phyloP scores from a whole-genome alignment of 2,329 filamentous ascomycete species.

The Penicillium frequentans region DNA sequence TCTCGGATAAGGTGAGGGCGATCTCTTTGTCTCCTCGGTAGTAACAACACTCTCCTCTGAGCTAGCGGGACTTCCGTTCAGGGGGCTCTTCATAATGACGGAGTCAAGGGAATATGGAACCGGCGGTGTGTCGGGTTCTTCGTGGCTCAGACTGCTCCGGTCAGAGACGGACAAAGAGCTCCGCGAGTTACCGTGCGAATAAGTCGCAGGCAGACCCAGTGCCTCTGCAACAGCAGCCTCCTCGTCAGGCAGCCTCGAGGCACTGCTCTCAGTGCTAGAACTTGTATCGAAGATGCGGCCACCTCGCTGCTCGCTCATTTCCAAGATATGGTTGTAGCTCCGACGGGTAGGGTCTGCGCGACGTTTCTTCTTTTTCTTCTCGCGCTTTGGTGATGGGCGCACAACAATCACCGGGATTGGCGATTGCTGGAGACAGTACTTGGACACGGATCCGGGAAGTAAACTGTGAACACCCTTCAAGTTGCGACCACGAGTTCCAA shows the following conservation, averaged over 20 bases:
- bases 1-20: slow-evolving; percentile 6
- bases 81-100: slow-evolving; percentile 24
- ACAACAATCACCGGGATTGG: slow-evolving; percentile 93
- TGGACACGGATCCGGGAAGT: slow-evolving; percentile 85
- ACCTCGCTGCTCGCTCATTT: slow-evolving; percentile 56
- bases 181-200: slow-evolving; percentile 29
- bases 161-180: slow-evolving; percentile 38
- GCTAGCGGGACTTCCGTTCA: slow-evolving; percentile 23
- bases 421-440: slow-evolving; percentile 91
- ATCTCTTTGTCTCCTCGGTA: slow-evolving; percentile 5
- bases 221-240: slow-evolving; percentile 53
- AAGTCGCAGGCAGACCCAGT: slow-evolving; percentile 43
- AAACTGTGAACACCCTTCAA: slow-evolving; percentile 83
- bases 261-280: slow-evolving; percentile 47
- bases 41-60: slow-evolving; percentile 24
- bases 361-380: slow-evolving; percentile 87
- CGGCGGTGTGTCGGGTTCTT: slow-evolving; percentile 24
- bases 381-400: slow-evolving; percentile 78
- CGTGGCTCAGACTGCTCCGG: slow-evolving; percentile 33
- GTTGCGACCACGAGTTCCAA: slow-evolving; percentile 82
- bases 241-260: slow-evolving; percentile 46
- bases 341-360: slow-evolving; percentile 72
- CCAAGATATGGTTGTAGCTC: slow-evolving; percentile 75
- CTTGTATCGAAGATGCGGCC: slow-evolving; percentile 55
- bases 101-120: slow-evolving; percentile 25